A percentile compares a stretch with the other conserved stretches of the same genome.
Conservation (phyloP, 2,329 filamentous ascomycete genomes). For the Colletotrichum costaricense region DNA sequence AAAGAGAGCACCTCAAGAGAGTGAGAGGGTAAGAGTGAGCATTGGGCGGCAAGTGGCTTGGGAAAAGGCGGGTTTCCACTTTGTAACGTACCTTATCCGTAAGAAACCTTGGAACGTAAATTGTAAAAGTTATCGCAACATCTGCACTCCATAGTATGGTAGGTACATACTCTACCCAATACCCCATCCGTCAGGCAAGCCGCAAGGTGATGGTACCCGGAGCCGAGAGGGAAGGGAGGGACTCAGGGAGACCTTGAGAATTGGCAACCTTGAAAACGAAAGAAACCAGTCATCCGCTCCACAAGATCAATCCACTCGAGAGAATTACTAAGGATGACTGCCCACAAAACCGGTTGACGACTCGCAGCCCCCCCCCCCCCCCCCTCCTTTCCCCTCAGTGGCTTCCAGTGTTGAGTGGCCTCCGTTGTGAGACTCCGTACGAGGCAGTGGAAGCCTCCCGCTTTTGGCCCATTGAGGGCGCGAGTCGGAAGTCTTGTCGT, state of each 20-base stretch:
- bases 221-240: background rate
- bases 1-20: too few relatives aligned
- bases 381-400: background rate
- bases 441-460: background rate
- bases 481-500: background rate
- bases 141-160: too few relatives aligned
- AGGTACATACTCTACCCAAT: background rate
- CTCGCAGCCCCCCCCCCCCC: background rate
- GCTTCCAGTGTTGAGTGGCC: background rate
- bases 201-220: background rate
- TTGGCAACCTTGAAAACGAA: background rate
- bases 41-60: conserved; percentile 2
- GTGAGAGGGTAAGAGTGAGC: background rate
- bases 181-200: background rate
- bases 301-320: background rate
- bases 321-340: background rate
- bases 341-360: background rate
- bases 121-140: too few relatives aligned
- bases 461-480: background rate
- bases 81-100: background rate
- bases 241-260: background rate
- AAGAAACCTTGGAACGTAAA: background rate
- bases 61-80: background rate
- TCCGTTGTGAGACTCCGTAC: background rate
- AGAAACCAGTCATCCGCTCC: background rate